Evolutionary conservation across 257 asterid genomes (phyloP).

Genomic region (Dorcoceras hygrometricum): DNA sequence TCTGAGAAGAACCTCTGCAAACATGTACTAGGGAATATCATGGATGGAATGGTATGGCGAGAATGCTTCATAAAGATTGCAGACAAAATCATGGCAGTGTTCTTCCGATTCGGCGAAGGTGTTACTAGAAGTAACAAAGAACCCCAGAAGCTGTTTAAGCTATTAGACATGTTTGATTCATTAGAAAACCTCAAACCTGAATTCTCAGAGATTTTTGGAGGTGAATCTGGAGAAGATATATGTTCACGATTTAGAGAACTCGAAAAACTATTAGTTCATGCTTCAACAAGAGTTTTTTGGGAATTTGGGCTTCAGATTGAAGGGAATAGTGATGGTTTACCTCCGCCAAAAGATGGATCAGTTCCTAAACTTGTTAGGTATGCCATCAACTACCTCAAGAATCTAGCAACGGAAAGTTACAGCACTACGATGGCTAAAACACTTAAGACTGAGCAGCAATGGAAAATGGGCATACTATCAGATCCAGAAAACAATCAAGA

Average conservation of each 20-base stretch:
- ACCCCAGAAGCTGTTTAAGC: conserved; percentile 85
- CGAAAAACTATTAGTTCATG: conserved; percentile 63
- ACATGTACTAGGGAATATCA: conserved; percentile 49
- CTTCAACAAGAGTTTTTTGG: conserved; percentile 61
- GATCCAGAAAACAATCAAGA: conserved; percentile 40
- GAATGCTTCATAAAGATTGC: conserved; percentile 78
- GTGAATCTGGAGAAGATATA: conserved; percentile 60
- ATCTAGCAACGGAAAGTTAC: conserved; percentile 46
- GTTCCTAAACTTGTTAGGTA: conserved; percentile 77
- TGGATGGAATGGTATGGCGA: conserved; percentile 54
- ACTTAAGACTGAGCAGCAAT: conserved; percentile 53
- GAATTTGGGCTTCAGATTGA: conserved; percentile 81
- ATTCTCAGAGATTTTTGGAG: conserved; percentile 46
- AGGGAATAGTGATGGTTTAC: conserved; percentile 60
- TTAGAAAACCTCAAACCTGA: conserved; percentile 52
- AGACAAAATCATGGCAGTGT: conserved; percentile 89
- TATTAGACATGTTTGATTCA: conserved; percentile 68
- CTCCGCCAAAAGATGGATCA: conserved; percentile 67
- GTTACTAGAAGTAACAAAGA: conserved; percentile 74
- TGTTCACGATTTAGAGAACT: conserved; percentile 62
- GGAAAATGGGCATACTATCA: conserved; percentile 58
- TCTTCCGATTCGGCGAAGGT: conserved; percentile 87
- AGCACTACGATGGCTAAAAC: conserved; percentile 50
- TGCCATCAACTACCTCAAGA: conserved; percentile 67
- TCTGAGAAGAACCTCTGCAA: conserved; percentile 60